Base-by-base conservation (phyloP, 129 eudicot species). In the Escallonia herrerae region DNA sequence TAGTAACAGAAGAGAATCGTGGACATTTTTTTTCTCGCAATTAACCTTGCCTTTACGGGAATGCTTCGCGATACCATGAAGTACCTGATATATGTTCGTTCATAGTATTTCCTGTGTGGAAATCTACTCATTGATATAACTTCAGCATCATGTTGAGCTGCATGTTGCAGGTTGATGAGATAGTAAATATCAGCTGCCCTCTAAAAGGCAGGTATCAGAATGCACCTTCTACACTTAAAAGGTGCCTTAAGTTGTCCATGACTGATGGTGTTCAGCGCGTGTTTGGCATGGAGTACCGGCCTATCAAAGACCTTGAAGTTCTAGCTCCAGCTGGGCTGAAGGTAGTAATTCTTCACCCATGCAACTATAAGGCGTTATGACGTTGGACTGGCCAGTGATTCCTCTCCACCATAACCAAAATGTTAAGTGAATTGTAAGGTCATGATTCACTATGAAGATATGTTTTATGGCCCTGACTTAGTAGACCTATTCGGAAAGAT, bases 241-340 rank as follows among this genome's bases (percentile, higher is more conserved):
- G 98, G 71, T 88, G 98, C 64, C 87, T 93, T 74, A 93, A 93
- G 67, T 57, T 93, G 74, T 88, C 95, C 4, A 88, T 93, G 95
- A 93, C 91, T 14, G 98, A 93, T 76, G 98, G 98, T 56, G 84
- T 86, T 68, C 98, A 93, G 76, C 91, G 82, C 51, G 84, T 93
- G 56, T 88, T 85, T 66, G 98, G 96, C 66, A 88, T 93, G 96
- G 98, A 93, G 74, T 93, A 93, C 61, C 83, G 85, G 62, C 95
- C 96, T 48, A 88, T 93, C 41, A 87, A 85, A 65, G 87, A 80
- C 75, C 90, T 91, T 73, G 84, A 85, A 10, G 89, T 76, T 66
- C 87, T 93, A 53, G 66, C 89, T 44, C 83, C 90, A 55, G 95
- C 98, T 62, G 96, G 96, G 68, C 55, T 93, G 56, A 93, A 93